Conservation (phyloP, 2,329 filamentous ascomycete species). For the Mollisia scopiformis region DNA sequence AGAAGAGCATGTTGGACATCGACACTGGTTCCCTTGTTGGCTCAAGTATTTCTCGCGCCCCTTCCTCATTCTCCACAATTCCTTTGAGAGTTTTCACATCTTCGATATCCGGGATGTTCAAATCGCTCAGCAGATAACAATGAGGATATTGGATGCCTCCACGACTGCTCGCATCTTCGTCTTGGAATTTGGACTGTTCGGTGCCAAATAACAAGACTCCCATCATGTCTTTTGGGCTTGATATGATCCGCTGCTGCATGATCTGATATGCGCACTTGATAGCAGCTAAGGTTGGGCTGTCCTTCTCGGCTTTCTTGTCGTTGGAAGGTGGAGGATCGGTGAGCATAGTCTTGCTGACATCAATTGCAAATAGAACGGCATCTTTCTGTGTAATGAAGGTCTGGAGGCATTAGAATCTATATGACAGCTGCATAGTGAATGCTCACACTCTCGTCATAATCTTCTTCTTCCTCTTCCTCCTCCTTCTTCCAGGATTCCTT, state of each 20-base stretch:
- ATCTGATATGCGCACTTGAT: slow-evolving; percentile 92
- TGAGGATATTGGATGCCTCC: slow-evolving; percentile 75
- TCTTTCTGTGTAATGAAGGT: slow-evolving; percentile 92
- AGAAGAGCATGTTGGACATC: slow-evolving; percentile 91
- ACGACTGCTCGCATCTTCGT: slow-evolving; percentile 60
- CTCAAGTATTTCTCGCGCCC: slow-evolving; percentile 67
- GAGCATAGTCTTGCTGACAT: slow-evolving; percentile 89
- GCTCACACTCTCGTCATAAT: slow-evolving; percentile 65
- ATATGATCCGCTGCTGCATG: slow-evolving; percentile 98
- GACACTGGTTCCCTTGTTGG: slow-evolving; percentile 71
- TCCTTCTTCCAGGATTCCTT: slow-evolving; percentile 42
- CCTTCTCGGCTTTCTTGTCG: slow-evolving; percentile 76
- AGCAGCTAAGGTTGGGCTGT: slow-evolving; percentile 80
- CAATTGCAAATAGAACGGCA: slow-evolving; percentile 96
- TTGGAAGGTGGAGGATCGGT: slow-evolving; percentile 62
- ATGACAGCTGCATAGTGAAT: not conserved
- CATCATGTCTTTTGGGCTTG: slow-evolving; percentile 96
- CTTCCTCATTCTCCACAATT: slow-evolving; percentile 78
- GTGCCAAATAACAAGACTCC: slow-evolving; percentile 92
- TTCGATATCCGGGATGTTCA: slow-evolving; percentile 83
- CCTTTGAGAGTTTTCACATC: slow-evolving; percentile 81
- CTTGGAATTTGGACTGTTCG: slow-evolving; percentile 77
- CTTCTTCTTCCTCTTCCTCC: slow-evolving; percentile 71
- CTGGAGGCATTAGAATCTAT: slow-evolving; percentile 45
- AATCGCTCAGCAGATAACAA: slow-evolving; percentile 87